Evolutionary conservation across 2,329 filamentous ascomycete genomes (phyloP).

Genomic region (Colletotrichum liriopes): DNA sequence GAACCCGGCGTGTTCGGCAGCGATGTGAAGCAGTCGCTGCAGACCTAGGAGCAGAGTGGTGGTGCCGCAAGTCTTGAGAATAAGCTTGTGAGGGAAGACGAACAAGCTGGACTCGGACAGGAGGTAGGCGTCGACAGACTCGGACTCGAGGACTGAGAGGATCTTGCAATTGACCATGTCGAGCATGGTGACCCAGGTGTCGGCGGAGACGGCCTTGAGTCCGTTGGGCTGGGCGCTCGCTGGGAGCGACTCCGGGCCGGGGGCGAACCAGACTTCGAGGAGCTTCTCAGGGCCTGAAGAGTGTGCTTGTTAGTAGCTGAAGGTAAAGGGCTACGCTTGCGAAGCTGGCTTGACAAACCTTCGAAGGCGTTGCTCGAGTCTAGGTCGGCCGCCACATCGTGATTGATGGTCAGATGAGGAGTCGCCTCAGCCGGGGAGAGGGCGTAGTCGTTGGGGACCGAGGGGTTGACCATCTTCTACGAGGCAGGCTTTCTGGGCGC

Average conservation of each 20-base stretch:
- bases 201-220: conserved; percentile 86
- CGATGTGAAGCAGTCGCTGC: conserved; percentile 92
- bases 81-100: conserved; percentile 99
- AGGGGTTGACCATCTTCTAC: conserved; percentile 81
- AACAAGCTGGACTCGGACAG: conserved; percentile 99
- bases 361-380: conserved; percentile 98
- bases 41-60: conserved; percentile 93
- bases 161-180: conserved; percentile 99
- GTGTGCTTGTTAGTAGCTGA: conserved; percentile 30
- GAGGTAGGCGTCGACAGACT: conserved; percentile 95
- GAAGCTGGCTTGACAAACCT: conserved; percentile 65
- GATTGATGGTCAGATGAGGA: conserved; percentile 96
- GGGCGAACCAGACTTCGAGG: conserved; percentile 97
- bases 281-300: conserved; percentile 90
- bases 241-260: conserved; percentile 81
- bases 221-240: conserved; percentile 80
- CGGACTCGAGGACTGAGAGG: conserved; percentile 91
- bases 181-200: conserved; percentile 96
- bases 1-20: conserved; percentile 90
- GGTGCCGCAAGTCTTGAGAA: conserved; percentile 98
- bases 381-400: conserved; percentile 91
- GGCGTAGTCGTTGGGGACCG: conserved; percentile 85
- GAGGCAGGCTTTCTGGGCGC: conserved; percentile 36
- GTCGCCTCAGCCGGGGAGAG: conserved; percentile 87
- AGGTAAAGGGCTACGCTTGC: not conserved